Percentiles rank a stretch among this genome's conserved stretches.
These are phyloP conservation scores for Colletotrichum orchidophilum DNA, from an alignment of 2,329 filamentous ascomycete species.

Conservation along the genomic window DNA sequence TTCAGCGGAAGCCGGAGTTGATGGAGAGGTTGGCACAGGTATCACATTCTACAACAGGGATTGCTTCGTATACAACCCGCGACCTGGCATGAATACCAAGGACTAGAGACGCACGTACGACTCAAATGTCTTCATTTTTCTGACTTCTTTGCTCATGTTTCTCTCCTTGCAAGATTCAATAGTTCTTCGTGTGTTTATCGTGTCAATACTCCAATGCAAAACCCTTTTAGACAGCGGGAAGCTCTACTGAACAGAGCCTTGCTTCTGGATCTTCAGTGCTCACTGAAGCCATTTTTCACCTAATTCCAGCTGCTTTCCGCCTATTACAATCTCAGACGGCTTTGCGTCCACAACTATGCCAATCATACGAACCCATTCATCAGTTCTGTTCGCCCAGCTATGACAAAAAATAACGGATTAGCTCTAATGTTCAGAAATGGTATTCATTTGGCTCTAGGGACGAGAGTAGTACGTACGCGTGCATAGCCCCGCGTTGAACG, in stretches of 20 bases:
- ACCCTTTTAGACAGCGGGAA: no score
- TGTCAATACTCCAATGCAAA: no score
- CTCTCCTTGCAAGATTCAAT: no score
- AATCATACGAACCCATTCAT: conserved; percentile 7
- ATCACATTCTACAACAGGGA: neutral
- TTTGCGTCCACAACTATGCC: conserved; percentile 1
- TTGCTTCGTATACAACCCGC: neutral
- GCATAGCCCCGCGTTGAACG: conserved; percentile 12
- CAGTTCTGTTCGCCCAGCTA: conserved; percentile 5
- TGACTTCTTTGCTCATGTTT: no score
- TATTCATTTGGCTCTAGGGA: neutral
- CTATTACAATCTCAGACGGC: neutral
- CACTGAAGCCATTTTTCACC: conserved; percentile 6
- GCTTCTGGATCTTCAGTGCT: neutral
- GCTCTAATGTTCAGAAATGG: neutral
- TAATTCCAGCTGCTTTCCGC: neutral
- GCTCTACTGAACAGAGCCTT: no score
- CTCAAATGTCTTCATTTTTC: no score
- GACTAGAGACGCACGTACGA: neutral
- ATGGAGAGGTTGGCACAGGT: neutral
- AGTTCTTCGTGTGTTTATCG: no score
- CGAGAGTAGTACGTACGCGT: neutral
- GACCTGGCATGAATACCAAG: neutral
- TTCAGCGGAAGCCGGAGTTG: neutral
- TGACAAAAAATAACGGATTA: neutral